phyloP scores from a whole-genome alignment of 345 rosid genomes.

The Pugionium dolabratum region DNA sequence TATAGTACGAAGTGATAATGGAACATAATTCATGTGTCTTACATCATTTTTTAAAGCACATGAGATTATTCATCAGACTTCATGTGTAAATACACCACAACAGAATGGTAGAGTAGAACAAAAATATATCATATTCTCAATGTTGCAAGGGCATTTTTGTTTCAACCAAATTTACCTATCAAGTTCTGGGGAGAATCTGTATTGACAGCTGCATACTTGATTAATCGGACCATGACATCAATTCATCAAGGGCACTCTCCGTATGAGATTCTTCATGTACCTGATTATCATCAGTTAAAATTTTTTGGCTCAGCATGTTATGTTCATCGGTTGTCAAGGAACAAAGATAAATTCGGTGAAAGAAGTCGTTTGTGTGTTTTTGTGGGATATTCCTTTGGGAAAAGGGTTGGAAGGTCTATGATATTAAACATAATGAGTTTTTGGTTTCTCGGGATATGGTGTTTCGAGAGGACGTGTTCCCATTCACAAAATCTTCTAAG shows the following conservation, averaged over 20 bases:
- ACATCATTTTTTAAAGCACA: neutral
- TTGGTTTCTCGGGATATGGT: neutral
- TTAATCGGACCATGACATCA: neutral
- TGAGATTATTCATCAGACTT: neutral
- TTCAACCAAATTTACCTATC: too few relatives aligned
- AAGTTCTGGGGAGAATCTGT: neutral
- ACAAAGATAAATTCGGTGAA: neutral
- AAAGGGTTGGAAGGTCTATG: neutral
- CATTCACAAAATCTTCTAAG: neutral
- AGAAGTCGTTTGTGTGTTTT: neutral
- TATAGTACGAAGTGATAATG: neutral
- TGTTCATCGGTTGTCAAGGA: neutral
- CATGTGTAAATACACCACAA: neutral
- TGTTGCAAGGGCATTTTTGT: too few relatives aligned
- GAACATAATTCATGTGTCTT: neutral
- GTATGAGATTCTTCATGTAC: too few relatives aligned
- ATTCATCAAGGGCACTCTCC: too few relatives aligned
- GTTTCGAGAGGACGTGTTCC: neutral
- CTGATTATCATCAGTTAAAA: neutral
- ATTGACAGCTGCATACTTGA: too few relatives aligned
- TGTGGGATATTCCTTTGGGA: neutral
- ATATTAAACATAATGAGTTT: neutral
- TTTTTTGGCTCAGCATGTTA: neutral
- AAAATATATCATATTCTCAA: too few relatives aligned
- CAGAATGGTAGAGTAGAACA: neutral